Evolutionary conservation across 192 early-diverging fungal species (phyloP), one percentile per base, ranked within the genome.

Genomic region (Polychytrium aggregatum): DNA sequence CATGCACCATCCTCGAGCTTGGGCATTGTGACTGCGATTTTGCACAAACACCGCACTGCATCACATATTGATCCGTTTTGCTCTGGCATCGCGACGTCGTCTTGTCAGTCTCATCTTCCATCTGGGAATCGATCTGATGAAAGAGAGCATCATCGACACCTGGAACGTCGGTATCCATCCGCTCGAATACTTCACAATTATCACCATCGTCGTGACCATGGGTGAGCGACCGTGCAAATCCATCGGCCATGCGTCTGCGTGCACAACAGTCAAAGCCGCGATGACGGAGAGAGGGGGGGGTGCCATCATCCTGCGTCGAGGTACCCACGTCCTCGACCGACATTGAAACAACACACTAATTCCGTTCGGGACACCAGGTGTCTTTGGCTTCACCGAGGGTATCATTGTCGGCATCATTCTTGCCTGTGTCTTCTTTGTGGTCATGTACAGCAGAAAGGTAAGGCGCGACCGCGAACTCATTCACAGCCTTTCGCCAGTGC

Each of bases 341-440:
- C 28, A 9, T 46, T 25, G 6, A 16, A 9, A 29, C 26, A 24
- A 37, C 8, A 27, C 11, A 18, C n/a, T 44, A 46, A 33, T 31
- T 30, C 21, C 21, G 21, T 54, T 35, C 3, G 11, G 16, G 2
- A 22, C 26, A 3, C n/a, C 53, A 41, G 50, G 53, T 11, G 35
- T 64, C 30, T 43, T 92, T 34, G 93, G 95, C n/a, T 98, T 98
- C 64, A 91, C 91, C 13, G 92, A 98, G 52, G 96, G 96, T 14
- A 92, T 96, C 49, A 81, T 94, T 41, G 58, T 92, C 25, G 96
- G 96, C 10, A 86, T 98, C 22, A 60, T 96, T 1, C 65, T 94
- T 53, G 88, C 96, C 4, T 94, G 89, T 60, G 64, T 97, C 27
- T 97, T 97, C 68, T 98, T 98, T 67, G 88, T 92, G 10, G 70